Conservation (phyloP, 2,329 filamentous ascomycete species). For the Ceratocystis albifundus region DNA sequence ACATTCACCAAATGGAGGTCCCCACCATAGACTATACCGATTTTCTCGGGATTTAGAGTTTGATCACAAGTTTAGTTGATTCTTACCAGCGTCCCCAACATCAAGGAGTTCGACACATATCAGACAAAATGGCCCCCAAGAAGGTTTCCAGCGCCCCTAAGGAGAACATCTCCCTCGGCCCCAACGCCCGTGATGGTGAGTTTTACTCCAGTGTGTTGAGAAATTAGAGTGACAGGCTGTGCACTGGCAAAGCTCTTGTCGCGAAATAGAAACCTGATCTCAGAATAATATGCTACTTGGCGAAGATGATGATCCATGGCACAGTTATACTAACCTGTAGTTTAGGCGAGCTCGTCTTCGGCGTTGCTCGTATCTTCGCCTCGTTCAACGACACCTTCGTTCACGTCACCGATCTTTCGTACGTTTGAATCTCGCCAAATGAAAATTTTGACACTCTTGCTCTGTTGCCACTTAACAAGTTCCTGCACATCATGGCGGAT, state of each 20-base stretch:
- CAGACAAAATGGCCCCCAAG: constrained; percentile 81
- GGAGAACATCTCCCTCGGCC: constrained; percentile 98
- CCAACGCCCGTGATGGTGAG: constrained; percentile 89
- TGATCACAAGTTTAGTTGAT: constrained; percentile 19
- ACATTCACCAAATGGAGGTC: constrained; percentile 12
- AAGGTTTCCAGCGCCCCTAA: constrained; percentile 71
- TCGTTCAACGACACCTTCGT: constrained; percentile 92
- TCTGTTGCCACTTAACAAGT: background rate
- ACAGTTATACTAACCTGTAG: constrained; percentile 23
- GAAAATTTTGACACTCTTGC: background rate
- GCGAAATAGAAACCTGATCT: background rate
- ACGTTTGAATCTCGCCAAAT: constrained; percentile 33
- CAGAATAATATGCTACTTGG: constrained; percentile 22
- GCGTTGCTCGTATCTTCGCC: constrained; percentile 95
- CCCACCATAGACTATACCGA: constrained; percentile 17
- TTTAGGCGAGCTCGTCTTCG: constrained; percentile 88
- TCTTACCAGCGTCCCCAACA: constrained; percentile 23
- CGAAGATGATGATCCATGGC: too few species aligned
- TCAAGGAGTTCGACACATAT: constrained; percentile 24
- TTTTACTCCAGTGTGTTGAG: constrained; percentile 24
- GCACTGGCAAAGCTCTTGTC: background rate
- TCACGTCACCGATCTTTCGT: constrained; percentile 98
- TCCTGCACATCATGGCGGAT: background rate
- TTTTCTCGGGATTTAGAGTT: constrained; percentile 20
- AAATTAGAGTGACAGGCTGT: background rate